Conservation (phyloP, 176 grass and related monocot genomes). For the Triticum urartu region DNA sequence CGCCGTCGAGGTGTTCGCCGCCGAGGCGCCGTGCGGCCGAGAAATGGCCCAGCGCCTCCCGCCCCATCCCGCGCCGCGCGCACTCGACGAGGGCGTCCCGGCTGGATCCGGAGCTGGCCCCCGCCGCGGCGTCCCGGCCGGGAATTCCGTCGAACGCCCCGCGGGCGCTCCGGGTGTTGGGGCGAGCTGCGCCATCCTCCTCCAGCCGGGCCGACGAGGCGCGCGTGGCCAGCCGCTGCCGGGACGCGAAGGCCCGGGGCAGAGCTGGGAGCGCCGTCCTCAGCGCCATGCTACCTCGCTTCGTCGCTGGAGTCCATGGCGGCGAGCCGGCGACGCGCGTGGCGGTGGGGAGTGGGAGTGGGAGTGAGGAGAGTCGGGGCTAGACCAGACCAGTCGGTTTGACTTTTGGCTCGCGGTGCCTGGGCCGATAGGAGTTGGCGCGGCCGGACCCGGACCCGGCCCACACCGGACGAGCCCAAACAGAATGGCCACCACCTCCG, state of each 20-base stretch:
- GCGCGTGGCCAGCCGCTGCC: background rate
- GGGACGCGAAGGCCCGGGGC: background rate
- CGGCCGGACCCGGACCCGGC: background rate
- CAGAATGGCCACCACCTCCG: slow-evolving; percentile 26
- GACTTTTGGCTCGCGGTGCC: background rate
- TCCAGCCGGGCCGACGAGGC: background rate
- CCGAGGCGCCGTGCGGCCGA: background rate
- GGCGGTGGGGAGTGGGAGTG: background rate
- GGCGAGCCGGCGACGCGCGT: background rate
- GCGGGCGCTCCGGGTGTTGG: background rate
- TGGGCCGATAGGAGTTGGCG: background rate
- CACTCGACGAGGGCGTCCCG: background rate
- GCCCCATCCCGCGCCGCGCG: background rate
- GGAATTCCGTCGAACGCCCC: slow-evolving; percentile 52
- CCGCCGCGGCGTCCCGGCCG: background rate
- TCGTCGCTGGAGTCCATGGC: background rate
- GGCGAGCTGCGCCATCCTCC: background rate
- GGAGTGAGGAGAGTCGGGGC: background rate
- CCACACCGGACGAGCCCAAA: background rate
- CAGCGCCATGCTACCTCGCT: slow-evolving; percentile 20
- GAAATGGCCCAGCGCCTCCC: slow-evolving; percentile 36
- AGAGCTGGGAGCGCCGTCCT: background rate
- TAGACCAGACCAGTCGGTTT: background rate
- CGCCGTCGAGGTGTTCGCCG: background rate
- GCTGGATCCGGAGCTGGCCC: background rate